Percentiles rank a stretch among this genome's conserved stretches.
Conservation (phyloP, 2,329 filamentous ascomycete species). For the Botryotinia calthae region DNA sequence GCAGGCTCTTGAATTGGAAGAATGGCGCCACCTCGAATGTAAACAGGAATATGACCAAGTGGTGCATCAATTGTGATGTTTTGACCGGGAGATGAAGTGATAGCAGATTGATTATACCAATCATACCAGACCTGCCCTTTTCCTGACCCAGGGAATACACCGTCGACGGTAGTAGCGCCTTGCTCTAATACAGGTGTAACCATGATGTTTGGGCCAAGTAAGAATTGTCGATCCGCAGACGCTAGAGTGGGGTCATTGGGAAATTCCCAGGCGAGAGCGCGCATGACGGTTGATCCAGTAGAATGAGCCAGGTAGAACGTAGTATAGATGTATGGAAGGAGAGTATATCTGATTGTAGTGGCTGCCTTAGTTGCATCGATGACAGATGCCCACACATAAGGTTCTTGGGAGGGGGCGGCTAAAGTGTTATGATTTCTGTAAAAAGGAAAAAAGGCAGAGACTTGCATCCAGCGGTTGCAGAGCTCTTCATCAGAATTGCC, state of each 20-base stretch:
- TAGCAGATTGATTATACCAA: conserved; percentile 67
- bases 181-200: conserved; percentile 66
- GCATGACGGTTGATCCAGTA: conserved; percentile 67
- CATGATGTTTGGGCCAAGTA: conserved; percentile 64
- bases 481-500: conserved; percentile 67
- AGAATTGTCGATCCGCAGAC: conserved; percentile 66
- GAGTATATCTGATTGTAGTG: conserved; percentile 67
- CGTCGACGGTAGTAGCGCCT: conserved; percentile 56
- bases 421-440: conserved; percentile 74
- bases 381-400: conserved; percentile 67
- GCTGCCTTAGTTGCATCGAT: conserved; percentile 61
- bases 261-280: conserved; percentile 73
- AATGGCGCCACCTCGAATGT: conserved; percentile 64
- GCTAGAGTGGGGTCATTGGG: conserved; percentile 67
- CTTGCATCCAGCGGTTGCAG: conserved; percentile 71
- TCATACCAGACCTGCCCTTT: conserved; percentile 69
- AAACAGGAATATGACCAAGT: conserved; percentile 68
- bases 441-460: conserved; percentile 73
- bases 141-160: conserved; percentile 66
- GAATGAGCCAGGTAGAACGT: conserved; percentile 65
- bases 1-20: conserved; percentile 67
- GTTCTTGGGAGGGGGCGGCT: conserved; percentile 63
- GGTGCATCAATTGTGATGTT: conserved; percentile 62
- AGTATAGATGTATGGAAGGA: conserved; percentile 76
- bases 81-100: conserved; percentile 50